Evolutionary conservation across 257 asterid species (phyloP), one percentile per base, ranked within the genome.

Genomic region (Thymus mandschuricus): DNA sequence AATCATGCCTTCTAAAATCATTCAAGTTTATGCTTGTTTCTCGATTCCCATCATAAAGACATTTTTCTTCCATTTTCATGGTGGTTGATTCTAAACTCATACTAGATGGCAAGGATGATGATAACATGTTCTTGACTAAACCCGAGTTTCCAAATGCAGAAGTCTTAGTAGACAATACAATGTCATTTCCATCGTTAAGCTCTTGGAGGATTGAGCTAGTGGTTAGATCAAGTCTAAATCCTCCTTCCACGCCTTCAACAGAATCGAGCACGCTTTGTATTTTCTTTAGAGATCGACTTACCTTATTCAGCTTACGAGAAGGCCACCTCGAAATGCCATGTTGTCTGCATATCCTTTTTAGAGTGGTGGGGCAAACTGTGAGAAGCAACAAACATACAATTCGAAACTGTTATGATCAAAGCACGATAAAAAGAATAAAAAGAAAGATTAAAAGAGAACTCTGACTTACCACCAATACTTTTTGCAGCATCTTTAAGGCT

Each of bases 401-500:
- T 27, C 13, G 51, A n/a, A n/a, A 28, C 21, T 21, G 7, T 12
- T 54, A 6, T 34, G 30, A 62, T 57, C 48, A 8, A 27, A 10
- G 21, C 9, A 71, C 9, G 41, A 31, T 4, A 10, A 52, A 21
- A 29, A 7, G 30, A 30, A 45, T 3, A 35, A 2, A 51, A 15
- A 13, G 1, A 10, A 31, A 6, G n/a, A 64, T 4, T 45, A 48
- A 66, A 4, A 41, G 46, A 8, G 46, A 41, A 5, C 10, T 3
- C 4, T 8, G 68, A 71, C 96, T 86, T 67, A 92, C 98, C 98
- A 58, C 98, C 98, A 72, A 92, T 86, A 76, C 89, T 83, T 81
- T 81, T 86, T 57, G 98, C 96, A 74, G 98, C 97, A 81, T 88
- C 96, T 80, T 82, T 92, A 62, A 89, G 88, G 82, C 95, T 92